Percentiles rank a stretch among this genome's conserved stretches.
These are phyloP conservation scores for Cladobotryum protrusum DNA, from an alignment of 2,329 filamentous ascomycete genomes.

Conservation along the genomic window DNA sequence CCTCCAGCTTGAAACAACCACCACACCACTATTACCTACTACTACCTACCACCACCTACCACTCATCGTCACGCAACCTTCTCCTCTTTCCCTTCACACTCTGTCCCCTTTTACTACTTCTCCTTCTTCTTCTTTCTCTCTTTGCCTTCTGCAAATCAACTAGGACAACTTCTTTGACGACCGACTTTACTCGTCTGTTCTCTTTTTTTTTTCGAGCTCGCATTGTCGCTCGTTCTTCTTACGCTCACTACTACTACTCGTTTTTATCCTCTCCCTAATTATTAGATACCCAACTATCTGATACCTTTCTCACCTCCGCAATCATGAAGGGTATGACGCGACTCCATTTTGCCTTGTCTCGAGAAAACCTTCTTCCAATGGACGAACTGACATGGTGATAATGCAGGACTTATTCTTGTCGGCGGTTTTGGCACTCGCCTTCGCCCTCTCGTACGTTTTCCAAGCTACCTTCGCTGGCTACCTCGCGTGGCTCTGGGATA, in stretches of 20 bases:
- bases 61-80: not conserved
- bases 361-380: not conserved
- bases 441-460: slow-evolving; percentile 72
- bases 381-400: slow-evolving; percentile 16
- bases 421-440: slow-evolving; percentile 98
- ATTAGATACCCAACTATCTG: not conserved
- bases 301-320: slow-evolving; percentile 13
- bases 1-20: too few species aligned
- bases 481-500: slow-evolving; percentile 2
- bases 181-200: slow-evolving; percentile 2
- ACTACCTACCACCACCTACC: slow-evolving; percentile 1
- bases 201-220: slow-evolving; percentile 2
- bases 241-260: slow-evolving; percentile 10
- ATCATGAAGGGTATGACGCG: slow-evolving; percentile 32
- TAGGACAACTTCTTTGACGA: not conserved
- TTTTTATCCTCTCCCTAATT: not conserved
- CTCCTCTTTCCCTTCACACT: not conserved
- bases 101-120: not conserved
- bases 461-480: slow-evolving; percentile 4
- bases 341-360: not conserved
- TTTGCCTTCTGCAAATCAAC: not conserved
- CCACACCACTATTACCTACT: not conserved
- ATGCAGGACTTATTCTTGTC: slow-evolving; percentile 89
- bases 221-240: slow-evolving; percentile 14
- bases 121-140: slow-evolving; percentile 1